Conservation (phyloP, 2,329 filamentous ascomycete species). For the Hypoxylon sp. region DNA sequence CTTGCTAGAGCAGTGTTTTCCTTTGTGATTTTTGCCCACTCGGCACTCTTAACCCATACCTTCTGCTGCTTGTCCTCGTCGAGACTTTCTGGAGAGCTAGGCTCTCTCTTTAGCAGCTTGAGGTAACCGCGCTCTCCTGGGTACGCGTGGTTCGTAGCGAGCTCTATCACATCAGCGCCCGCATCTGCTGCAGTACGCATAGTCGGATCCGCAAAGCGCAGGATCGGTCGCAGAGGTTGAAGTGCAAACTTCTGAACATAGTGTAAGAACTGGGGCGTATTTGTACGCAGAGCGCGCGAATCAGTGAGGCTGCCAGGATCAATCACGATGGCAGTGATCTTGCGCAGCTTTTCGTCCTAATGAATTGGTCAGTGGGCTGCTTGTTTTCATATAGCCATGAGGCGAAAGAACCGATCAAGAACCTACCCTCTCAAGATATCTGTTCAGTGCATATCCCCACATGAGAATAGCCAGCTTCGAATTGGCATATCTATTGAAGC, state of each 20-base stretch:
- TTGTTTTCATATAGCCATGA: conserved; percentile 1
- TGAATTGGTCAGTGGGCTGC: conserved; percentile 1
- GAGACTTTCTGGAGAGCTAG: conserved; percentile 46
- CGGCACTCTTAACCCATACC: conserved; percentile 47
- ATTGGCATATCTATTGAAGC: conserved; percentile 62
- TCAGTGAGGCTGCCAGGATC: conserved; percentile 53
- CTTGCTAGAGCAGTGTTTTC: conserved; percentile 40
- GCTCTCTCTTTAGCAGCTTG: conserved; percentile 35
- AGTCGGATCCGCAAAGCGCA: conserved; percentile 53
- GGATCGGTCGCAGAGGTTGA: conserved; percentile 47
- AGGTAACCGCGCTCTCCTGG: conserved; percentile 56
- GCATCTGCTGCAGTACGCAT: conserved; percentile 52
- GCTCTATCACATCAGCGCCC: conserved; percentile 43
- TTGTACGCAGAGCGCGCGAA: conserved; percentile 55
- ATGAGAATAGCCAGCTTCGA: conserved; percentile 60
- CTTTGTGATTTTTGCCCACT: conserved; percentile 47
- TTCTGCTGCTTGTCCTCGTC: conserved; percentile 47
- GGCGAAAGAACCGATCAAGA: not conserved
- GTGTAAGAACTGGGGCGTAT: conserved; percentile 52
- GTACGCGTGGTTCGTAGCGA: conserved; percentile 44
- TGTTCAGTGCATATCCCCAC: conserved; percentile 60
- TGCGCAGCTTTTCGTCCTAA: conserved; percentile 46
- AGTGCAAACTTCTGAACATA: conserved; percentile 50
- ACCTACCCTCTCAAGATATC: conserved; percentile 49
- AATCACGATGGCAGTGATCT: conserved; percentile 50